phyloP scores from a whole-genome alignment of 2,329 filamentous ascomycete species.

The Meredithiella fracta region DNA sequence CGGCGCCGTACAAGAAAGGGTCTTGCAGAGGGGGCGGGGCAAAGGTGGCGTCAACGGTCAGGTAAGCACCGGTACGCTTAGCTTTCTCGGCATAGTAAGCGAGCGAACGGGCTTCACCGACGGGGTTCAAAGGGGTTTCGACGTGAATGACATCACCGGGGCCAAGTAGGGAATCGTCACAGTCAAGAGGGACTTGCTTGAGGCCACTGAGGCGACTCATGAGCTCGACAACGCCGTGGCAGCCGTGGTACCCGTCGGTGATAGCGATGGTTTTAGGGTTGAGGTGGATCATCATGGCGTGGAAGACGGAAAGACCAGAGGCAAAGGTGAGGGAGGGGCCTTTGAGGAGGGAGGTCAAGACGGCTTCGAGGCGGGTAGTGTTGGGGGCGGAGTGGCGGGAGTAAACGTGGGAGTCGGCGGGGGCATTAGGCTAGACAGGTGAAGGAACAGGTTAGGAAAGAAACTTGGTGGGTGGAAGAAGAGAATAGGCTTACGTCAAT shows the following conservation, averaged over 20 bases:
- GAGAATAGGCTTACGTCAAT: conserved; percentile 33
- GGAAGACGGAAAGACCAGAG: conserved; percentile 75
- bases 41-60: conserved; percentile 85
- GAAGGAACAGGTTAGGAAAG: no score
- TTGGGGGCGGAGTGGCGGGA: conserved; percentile 67
- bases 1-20: conserved; percentile 65
- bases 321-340: conserved; percentile 60
- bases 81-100: conserved; percentile 55
- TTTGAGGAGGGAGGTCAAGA: conserved; percentile 57
- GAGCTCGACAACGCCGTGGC: conserved; percentile 66
- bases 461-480: no score
- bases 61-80: conserved; percentile 51
- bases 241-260: conserved; percentile 79
- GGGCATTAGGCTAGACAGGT: conserved; percentile 28
- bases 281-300: conserved; percentile 68
- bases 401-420: conserved; percentile 58
- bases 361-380: conserved; percentile 66
- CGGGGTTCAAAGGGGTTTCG: conserved; percentile 87
- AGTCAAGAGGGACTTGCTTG: conserved; percentile 54
- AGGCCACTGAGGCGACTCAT: conserved; percentile 62
- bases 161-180: conserved; percentile 46
- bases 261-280: conserved; percentile 75
- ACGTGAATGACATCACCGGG: conserved; percentile 75
- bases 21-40: conserved; percentile 79
- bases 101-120: conserved; percentile 64